These are phyloP conservation scores for Leptosphaerulina australis DNA, from an alignment of 2,329 filamentous ascomycete genomes.

Conservation along the genomic window DNA sequence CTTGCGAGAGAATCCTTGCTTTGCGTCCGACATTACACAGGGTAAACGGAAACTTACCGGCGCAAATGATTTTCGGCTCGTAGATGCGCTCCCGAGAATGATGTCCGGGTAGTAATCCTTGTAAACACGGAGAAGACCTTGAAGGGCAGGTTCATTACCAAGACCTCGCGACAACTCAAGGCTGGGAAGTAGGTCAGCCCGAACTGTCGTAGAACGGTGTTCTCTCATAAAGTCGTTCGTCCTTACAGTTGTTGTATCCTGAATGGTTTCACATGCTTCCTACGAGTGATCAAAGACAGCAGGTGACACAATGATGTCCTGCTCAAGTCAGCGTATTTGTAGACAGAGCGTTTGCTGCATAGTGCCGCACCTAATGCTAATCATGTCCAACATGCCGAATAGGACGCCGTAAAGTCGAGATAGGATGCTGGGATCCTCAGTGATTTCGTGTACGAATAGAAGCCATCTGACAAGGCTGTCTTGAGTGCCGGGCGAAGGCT, in stretches of 20 bases:
- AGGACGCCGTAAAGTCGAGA: constrained; percentile 75
- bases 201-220: neutral
- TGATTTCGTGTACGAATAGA: constrained; percentile 72
- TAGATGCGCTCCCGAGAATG: constrained; percentile 72
- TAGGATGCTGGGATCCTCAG: constrained; percentile 68
- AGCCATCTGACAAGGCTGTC: constrained; percentile 77
- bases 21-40: constrained; percentile 11
- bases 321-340: constrained; percentile 31
- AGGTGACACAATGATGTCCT: constrained; percentile 70
- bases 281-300: constrained; percentile 76
- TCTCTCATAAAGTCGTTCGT: neutral
- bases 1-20: constrained; percentile 21
- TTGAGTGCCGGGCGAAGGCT: constrained; percentile 74
- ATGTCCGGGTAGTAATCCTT: constrained; percentile 93
- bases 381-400: constrained; percentile 82
- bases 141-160: constrained; percentile 72
- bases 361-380: constrained; percentile 66
- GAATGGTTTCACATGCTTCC: constrained; percentile 83
- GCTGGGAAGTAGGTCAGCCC: constrained; percentile 37
- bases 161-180: constrained; percentile 57
- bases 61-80: constrained; percentile 47
- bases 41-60: constrained; percentile 42
- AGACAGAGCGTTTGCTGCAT: constrained; percentile 2
- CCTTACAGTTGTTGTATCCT: constrained; percentile 72
- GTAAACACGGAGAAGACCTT: constrained; percentile 78